Evolutionary conservation across 176 grass and related monocot genomes (phyloP).

Genomic region (Rhynchospora breviuscula): DNA sequence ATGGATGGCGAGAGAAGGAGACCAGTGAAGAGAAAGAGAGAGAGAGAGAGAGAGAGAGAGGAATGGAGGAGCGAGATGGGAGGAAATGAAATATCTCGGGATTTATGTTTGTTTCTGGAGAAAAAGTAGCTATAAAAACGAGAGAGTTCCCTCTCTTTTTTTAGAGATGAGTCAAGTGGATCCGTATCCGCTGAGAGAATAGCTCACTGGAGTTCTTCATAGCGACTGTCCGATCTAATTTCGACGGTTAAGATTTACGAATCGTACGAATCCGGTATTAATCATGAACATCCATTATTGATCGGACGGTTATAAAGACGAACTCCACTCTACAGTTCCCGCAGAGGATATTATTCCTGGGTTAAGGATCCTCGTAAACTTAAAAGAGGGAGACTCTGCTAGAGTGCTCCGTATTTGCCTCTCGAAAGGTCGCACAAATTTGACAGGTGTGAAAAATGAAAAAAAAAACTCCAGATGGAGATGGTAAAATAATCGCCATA

Average conservation of each 20-base stretch:
- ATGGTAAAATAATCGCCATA: neutral
- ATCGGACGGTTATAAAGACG: too few species aligned
- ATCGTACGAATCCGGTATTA: too few species aligned
- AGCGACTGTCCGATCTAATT: too few species aligned
- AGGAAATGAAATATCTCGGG: conserved; percentile 22
- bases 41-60: conserved; percentile 15
- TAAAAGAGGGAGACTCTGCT: too few species aligned
- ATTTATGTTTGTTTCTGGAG: conserved; percentile 15
- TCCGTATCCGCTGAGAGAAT: too few species aligned
- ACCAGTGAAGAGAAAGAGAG: conserved; percentile 21
- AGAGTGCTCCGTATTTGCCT: neutral
- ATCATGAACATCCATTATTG: too few species aligned
- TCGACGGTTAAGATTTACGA: too few species aligned
- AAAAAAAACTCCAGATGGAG: neutral
- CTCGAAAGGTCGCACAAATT: neutral
- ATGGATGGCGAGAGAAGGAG: conserved; percentile 31
- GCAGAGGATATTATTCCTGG: too few species aligned
- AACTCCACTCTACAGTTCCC: too few species aligned
- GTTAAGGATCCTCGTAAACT: neutral
- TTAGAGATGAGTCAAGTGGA: too few species aligned
- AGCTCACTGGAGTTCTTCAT: too few species aligned
- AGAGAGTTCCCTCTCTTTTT: conserved; percentile 14
- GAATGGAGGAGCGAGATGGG: conserved; percentile 3
- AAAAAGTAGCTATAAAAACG: conserved; percentile 3
- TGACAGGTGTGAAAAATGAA: neutral